Evolutionary conservation across 2,329 filamentous ascomycete genomes (phyloP), one percentile per base, ranked within the genome.

Genomic region (Diplodia intermedia): DNA sequence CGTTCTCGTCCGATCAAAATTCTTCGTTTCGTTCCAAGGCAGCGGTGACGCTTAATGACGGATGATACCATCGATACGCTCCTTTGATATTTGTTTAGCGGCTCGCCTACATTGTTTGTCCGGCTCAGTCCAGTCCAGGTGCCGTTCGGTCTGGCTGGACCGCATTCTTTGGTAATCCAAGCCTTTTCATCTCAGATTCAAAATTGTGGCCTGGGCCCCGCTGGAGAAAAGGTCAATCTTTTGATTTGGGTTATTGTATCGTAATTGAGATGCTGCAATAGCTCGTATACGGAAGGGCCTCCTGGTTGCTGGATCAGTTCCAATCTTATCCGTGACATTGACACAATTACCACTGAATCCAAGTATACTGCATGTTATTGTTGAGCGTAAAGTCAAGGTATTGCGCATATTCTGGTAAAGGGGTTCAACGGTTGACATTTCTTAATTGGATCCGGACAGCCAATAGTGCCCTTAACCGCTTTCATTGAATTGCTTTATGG

Each of bases 51-150:
- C 54, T 60, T 67, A 67, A 67, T 62, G 66, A 67, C 66, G 66
- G 66, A 67, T 67, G 66, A 67, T 62, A 67, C 56, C 55, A 67
- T 67, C 66, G 55, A 61, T 62, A 67, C 66, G 66, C 66, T 67
- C 66, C 20, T 67, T 67, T 67, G 47, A 52, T 52, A 20, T 52
- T 60, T 66, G 20, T 38, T 52, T 52, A 38, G 53, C 53, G 53
- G 40, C 65, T 67, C 60, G 60, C 60, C 65, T 60, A 31, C n/a
- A 36, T 56, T 56, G 54, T 52, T 33, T 33, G 20, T 50, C 40
- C 53, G 55, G 20, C 43, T 26, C 65, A 60, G 65, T 33, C 31
- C 31, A 52, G 40, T 60, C 29, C 14, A 49, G 11, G 33, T 15
- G 38, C 4, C 15, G 29, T 20, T 49, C 50, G 29, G 43, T 14